These are phyloP conservation scores for Mortierella polycephala DNA, from an alignment of 371 early-diverging fungal genomes.

Conservation along the genomic window DNA sequence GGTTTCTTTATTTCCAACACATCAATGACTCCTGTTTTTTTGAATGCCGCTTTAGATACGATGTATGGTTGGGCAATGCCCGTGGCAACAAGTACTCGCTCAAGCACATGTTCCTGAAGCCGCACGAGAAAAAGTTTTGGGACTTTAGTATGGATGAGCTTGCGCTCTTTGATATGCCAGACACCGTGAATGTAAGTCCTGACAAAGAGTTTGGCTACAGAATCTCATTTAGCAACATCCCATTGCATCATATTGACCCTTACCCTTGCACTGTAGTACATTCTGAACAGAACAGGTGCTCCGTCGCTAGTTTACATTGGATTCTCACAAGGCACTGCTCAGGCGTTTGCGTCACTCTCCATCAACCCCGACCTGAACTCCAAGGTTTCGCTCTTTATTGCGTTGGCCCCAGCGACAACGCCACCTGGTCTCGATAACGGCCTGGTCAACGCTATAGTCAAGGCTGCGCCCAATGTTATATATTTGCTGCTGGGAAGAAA, in stretches of 20 bases:
- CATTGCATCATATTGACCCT: too few relatives aligned
- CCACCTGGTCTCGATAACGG: slow-evolving; percentile 87
- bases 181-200: slow-evolving; percentile 79
- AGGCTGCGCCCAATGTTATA: slow-evolving; percentile 88
- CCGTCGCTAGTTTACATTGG: slow-evolving; percentile 91
- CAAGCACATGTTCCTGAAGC: slow-evolving; percentile 78
- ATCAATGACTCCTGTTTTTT: not conserved
- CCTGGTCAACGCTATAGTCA: slow-evolving; percentile 83
- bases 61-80: slow-evolving; percentile 98
- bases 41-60: slow-evolving; percentile 64
- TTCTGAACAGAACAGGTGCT: slow-evolving; percentile 82
- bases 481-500: slow-evolving; percentile 94
- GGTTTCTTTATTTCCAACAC: not conserved
- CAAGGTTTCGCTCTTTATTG: slow-evolving; percentile 88
- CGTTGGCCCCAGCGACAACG: slow-evolving; percentile 92
- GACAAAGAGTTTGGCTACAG: not conserved
- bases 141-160: slow-evolving; percentile 94
- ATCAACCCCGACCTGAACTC: slow-evolving; percentile 81
- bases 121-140: slow-evolving; percentile 86
- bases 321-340: slow-evolving; percentile 95
- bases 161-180: slow-evolving; percentile 88
- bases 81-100: slow-evolving; percentile 96
- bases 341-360: slow-evolving; percentile 91
- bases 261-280: slow-evolving; percentile 64
- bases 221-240: not conserved